Base-by-base conservation (phyloP, 371 early-diverging fungal genomes). In the Apophysomyces sp. region DNA sequence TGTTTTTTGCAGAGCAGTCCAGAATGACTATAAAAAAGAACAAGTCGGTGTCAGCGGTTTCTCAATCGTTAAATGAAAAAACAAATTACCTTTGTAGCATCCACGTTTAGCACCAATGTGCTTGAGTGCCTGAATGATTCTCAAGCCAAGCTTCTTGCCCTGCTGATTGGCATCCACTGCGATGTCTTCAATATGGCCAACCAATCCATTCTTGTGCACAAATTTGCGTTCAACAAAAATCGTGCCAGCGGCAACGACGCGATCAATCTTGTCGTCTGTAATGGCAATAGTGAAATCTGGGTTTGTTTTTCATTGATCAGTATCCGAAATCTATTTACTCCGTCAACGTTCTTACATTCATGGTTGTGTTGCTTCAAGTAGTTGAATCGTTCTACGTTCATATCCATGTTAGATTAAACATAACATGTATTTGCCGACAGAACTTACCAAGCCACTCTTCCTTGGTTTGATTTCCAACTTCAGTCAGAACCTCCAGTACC, bases 181-280 rank as follows among this genome's bases (percentile, higher is more conserved):
- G 74, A 99, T 96, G 69, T 98, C 98, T 72, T 92, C 90, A 59
- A 93, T 93, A 54, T 92, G 92, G 2, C 90, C 97, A 28, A 87
- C 88, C 52, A 89, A 73, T 12, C 95, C 98, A 65, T 90, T 91
- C 61, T 83, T 77, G 59, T 93, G 90, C 28, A 98, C 86, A 68
- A 99, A 97, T 83, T 99, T 99, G 63, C 93, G 90, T 75, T 99
- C 99, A 29, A 96, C 88, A 30, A 99, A 72, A 55, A 99, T 77
- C 13, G 98, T 96, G 31, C 98, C 99, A n/a, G 93, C 89, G 3
- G 94, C 99, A 29, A 94, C 93, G 36, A 99, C 87, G 28, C 73
- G 64, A 29, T 84, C 67, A 21, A 70, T 74, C 0, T 75, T 68
- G 21, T 87, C 84, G 52, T 96, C 93, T 54, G 90, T 89, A 55